A percentile compares a stretch with the other conserved stretches of the same genome.
Evolutionary conservation across 2,329 filamentous ascomycete genomes (phyloP).

Genomic region (Pseudocercospora eumusae): DNA sequence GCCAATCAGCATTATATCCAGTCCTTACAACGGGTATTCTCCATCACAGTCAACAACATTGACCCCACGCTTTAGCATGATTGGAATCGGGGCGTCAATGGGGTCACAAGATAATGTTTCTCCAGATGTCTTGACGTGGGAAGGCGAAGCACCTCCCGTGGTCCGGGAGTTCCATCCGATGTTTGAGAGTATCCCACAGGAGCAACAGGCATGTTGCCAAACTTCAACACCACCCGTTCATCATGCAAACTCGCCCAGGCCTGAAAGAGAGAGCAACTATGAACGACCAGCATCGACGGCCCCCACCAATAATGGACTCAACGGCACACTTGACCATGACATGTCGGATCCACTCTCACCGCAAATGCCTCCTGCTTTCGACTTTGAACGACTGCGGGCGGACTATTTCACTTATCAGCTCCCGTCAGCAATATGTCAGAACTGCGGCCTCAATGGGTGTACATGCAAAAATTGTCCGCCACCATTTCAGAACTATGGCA

Average conservation of each 20-base stretch:
- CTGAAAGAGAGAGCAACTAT: conserved; percentile 11
- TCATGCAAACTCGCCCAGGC: conserved; percentile 16
- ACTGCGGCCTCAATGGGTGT: conserved; percentile 38
- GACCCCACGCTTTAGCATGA: conserved; percentile 37
- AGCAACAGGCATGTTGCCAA: conserved; percentile 33
- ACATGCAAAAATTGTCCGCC: conserved; percentile 40
- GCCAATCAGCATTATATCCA: conserved; percentile 21
- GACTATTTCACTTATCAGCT: conserved; percentile 38
- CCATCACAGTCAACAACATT: conserved; percentile 21
- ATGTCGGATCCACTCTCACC: conserved; percentile 17
- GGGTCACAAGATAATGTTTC: conserved; percentile 24
- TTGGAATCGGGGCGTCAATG: conserved; percentile 36
- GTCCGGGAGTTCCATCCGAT: conserved; percentile 28
- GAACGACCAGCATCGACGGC: conserved; percentile 13
- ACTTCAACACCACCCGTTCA: conserved; percentile 24
- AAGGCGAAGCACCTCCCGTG: conserved; percentile 30
- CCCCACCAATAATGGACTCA: conserved; percentile 8
- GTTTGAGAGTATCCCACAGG: conserved; percentile 22
- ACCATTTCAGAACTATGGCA: conserved; percentile 36
- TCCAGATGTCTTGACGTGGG: conserved; percentile 34
- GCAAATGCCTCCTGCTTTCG: conserved; percentile 25
- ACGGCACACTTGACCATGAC: conserved; percentile 2
- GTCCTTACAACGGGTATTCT: conserved; percentile 21
- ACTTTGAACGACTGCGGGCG: conserved; percentile 32
- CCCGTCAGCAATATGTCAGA: conserved; percentile 40